Evolutionary conservation across 192 early-diverging fungal species (phyloP), one percentile per base, ranked within the genome.

Genomic region (Backusella morwellensis): DNA sequence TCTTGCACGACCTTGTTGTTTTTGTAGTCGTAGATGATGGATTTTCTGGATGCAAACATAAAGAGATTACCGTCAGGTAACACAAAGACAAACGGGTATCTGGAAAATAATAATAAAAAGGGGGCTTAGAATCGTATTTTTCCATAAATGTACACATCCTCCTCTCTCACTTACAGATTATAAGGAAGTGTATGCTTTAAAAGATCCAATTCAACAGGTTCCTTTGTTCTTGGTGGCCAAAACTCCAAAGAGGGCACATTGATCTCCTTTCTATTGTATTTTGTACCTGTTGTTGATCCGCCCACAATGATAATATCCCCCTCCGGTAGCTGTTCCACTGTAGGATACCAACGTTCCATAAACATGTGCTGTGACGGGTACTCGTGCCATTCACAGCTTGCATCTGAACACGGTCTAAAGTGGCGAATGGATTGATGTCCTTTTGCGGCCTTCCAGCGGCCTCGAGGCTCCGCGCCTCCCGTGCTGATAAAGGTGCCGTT

Each of bases 271-370:
- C 73, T 42, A 59, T 86, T 90, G 35, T 81, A 73, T 17, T 71
- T 72, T 1, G 85, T 59, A 23, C 85, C 83, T 50, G 80, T 82
- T 26, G 77, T 88, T 36, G 83, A 81, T 41, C 90, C 90, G 67
- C 90, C 90, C 9, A 91, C 69, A 68, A 90, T 84, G 17, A 89
- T 80, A 14, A 91, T 26, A 23, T 83, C 72, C 14, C 90, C 90
- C 9, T 78, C 81, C 34, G 81, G 81, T 26, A 82, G 29, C 50
- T 82, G 81, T 35, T 82, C 77, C 8, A 88, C 81, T 6, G 85
- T 82, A 2, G 84, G 81, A 72, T 89, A 89, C 88, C 88, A 89
- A 26, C 88, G 83, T 40, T 86, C 80, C 9, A 76, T 52, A 34
- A 54, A 82, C 80, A 89, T 80, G 3, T 71, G 56, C 73, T 76